Conservation (phyloP, 257 asterid species). For the Voacanga thouarsii region DNA sequence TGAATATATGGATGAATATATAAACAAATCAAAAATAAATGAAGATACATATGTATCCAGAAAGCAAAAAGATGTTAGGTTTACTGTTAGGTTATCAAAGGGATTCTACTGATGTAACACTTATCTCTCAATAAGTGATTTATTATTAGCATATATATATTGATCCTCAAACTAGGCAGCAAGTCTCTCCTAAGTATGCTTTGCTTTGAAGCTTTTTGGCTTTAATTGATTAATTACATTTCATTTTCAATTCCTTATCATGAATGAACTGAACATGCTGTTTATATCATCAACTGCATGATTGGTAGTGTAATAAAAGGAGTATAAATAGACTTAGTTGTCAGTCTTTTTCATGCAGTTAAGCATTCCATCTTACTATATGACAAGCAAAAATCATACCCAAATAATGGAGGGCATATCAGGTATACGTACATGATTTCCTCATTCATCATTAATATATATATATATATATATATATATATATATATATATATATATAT, state of each 20-base stretch:
- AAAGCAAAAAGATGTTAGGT: slow-evolving; percentile 4
- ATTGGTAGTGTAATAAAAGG: background rate
- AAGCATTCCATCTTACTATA: background rate
- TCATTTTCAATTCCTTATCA: background rate
- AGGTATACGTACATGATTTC: too few relatives aligned
- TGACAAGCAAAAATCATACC: background rate
- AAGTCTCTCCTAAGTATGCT: background rate
- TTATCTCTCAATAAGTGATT: background rate
- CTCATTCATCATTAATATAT: too few relatives aligned
- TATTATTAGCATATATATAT: background rate
- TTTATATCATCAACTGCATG: background rate
- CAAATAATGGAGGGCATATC: background rate
- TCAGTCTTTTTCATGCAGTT: background rate
- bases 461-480: too few relatives aligned
- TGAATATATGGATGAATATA: background rate
- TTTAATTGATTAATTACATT: background rate
- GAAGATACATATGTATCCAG: background rate
- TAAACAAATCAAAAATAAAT: background rate
- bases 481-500: too few relatives aligned
- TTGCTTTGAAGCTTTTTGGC: background rate
- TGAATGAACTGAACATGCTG: background rate
- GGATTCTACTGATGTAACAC: background rate
- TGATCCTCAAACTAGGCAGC: background rate
- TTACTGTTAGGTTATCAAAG: slow-evolving; percentile 1
- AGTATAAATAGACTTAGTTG: background rate